phyloP scores from a whole-genome alignment of 768 basidiomycete species.

The Lactifluus pinguis region DNA sequence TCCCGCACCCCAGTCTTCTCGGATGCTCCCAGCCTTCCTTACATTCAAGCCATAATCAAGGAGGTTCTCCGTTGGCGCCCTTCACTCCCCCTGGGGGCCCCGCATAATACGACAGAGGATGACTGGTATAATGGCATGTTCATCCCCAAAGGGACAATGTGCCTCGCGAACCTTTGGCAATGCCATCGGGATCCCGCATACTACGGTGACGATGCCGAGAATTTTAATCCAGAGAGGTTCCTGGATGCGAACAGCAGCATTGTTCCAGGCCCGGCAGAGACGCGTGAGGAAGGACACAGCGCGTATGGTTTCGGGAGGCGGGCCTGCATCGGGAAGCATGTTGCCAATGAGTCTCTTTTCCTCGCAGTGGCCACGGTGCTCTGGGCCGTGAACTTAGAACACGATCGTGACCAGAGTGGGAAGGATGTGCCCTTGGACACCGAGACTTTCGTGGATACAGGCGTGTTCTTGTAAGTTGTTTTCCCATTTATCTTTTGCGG shows the following conservation, averaged over 20 bases:
- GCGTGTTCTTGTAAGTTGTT: slow-evolving; percentile 7
- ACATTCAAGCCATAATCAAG: slow-evolving; percentile 3
- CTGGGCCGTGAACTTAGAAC: slow-evolving; percentile 16
- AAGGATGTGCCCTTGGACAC: slow-evolving; percentile 4
- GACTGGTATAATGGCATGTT: slow-evolving; percentile 18
- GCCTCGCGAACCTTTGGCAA: slow-evolving; percentile 23
- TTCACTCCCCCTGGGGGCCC: neutral
- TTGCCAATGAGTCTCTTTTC: slow-evolving; percentile 19
- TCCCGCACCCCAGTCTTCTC: neutral
- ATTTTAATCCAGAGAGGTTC: slow-evolving; percentile 19
- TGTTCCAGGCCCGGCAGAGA: neutral
- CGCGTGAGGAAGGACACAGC: slow-evolving; percentile 13
- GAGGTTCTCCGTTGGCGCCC: slow-evolving; percentile 6
- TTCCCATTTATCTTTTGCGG: neutral
- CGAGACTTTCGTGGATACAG: neutral
- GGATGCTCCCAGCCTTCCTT: neutral
- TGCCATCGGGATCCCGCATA: neutral
- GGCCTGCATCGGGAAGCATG: slow-evolving; percentile 17
- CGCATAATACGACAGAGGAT: slow-evolving; percentile 18
- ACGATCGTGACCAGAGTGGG: slow-evolving; percentile 4
- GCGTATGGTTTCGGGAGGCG: slow-evolving; percentile 17
- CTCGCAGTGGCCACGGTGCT: slow-evolving; percentile 19
- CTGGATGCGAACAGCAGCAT: slow-evolving; percentile 7
- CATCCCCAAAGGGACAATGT: slow-evolving; percentile 30
- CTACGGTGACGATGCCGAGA: slow-evolving; percentile 15